Conservation (phyloP, 441 rosid genomes). For the Adansonia gregorii region DNA sequence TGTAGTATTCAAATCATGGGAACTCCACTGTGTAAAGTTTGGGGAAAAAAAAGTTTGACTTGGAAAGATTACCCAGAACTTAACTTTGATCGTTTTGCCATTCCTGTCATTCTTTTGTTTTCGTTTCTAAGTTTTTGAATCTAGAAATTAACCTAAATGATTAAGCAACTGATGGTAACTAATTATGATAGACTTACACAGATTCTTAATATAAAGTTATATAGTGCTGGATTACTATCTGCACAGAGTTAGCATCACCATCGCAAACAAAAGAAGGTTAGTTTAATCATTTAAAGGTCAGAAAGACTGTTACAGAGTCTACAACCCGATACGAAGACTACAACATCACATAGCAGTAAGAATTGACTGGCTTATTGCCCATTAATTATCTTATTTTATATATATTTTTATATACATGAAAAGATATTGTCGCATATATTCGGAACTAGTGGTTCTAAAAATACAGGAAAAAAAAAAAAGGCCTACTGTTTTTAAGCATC, state of each 20-base stretch:
- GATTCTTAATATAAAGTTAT: too few species aligned
- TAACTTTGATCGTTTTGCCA: not conserved
- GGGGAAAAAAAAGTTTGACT: not conserved
- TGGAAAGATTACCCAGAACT: slow-evolving; percentile 4
- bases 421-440: slow-evolving; percentile 51
- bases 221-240: too few species aligned
- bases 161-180: too few species aligned
- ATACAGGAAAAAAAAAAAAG: slow-evolving; percentile 31
- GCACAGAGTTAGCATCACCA: too few species aligned
- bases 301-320: slow-evolving; percentile 41
- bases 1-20: not conserved
- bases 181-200: too few species aligned
- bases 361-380: slow-evolving; percentile 38
- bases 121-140: not conserved
- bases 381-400: slow-evolving; percentile 29
- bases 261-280: too few species aligned
- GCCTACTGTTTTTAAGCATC: slow-evolving; percentile 47
- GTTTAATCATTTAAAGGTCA: slow-evolving; percentile 11
- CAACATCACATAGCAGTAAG: slow-evolving; percentile 46
- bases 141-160: too few species aligned
- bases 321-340: slow-evolving; percentile 18
- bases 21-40: not conserved
- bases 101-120: not conserved
- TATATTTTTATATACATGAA: slow-evolving; percentile 23
- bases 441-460: slow-evolving; percentile 58